Evolutionary conservation across 2,329 filamentous ascomycete species (phyloP).

Genomic region (Talaromyces sp.): DNA sequence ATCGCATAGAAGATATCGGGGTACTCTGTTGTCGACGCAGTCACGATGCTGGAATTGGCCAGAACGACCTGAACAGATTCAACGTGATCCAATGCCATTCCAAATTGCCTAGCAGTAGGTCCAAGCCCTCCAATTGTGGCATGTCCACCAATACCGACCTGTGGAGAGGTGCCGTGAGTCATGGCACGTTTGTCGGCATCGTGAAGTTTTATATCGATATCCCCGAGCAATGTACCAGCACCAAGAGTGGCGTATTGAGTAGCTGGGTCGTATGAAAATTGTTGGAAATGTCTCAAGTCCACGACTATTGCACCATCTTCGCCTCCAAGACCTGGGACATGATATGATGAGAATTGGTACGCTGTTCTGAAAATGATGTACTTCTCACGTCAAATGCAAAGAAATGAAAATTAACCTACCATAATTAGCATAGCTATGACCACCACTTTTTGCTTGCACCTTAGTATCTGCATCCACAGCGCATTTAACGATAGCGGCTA

Average conservation of each 20-base stretch:
- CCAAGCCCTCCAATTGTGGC: constrained; percentile 43
- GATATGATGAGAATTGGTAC: neutral
- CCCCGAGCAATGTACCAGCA: constrained; percentile 34
- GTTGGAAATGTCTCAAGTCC: constrained; percentile 22
- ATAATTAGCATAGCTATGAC: constrained; percentile 56
- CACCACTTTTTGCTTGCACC: constrained; percentile 54
- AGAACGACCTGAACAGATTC: constrained; percentile 51
- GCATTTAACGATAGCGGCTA: constrained; percentile 50
- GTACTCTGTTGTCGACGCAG: constrained; percentile 31
- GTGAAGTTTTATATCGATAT: constrained; percentile 34
- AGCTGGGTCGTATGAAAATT: constrained; percentile 33
- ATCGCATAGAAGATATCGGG: constrained; percentile 38
- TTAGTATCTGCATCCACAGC: constrained; percentile 45
- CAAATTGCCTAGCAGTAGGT: constrained; percentile 50
- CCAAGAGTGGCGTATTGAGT: constrained; percentile 38
- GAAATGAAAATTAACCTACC: constrained; percentile 30
- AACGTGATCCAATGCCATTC: constrained; percentile 53
- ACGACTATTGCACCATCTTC: constrained; percentile 29
- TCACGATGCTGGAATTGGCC: constrained; percentile 38
- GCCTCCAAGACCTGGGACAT: constrained; percentile 34
- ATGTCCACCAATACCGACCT: constrained; percentile 44
- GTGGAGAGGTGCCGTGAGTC: constrained; percentile 40
- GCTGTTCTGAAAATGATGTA: neutral
- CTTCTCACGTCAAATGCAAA: neutral
- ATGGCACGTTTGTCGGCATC: constrained; percentile 36